Base-by-base conservation (phyloP, 2,329 filamentous ascomycete species). In the Alternaria sp. region DNA sequence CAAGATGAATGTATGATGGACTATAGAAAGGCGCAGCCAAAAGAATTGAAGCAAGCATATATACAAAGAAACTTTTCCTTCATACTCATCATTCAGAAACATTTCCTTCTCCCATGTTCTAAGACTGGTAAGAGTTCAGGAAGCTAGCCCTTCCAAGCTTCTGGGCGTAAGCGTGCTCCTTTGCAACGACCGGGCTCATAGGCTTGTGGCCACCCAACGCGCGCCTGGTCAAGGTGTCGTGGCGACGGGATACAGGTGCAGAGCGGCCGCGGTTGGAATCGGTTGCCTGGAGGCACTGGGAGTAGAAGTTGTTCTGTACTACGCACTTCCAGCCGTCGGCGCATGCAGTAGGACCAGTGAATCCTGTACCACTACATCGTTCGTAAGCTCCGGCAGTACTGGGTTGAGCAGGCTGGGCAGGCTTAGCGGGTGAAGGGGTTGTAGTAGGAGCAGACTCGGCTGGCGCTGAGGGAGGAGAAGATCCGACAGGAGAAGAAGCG, bases 331-430 rank as follows among this genome's bases (percentile, higher is more conserved):
- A 69, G n/a, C 80, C 80, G 17, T 65, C 31, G 1, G 73, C 70
- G 45, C 81, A 83, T n/a, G 66, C 50, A 0, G 74, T 78, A 0
- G 77, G 48, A 8, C 81, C 81, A 4, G 65, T 77, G 56, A 68
- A 81, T 41, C 72, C 75, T 5, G 60, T 65, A 23, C 81, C 81
- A 58, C 80, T 81, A 63, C 81, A 82, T 60, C 80, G 80, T 2
- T 74, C 75, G 66, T 79, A 82, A 10, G 60, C 50, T 10, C 56
- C 48, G 11, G 36, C 55, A 4, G 52, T 45, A n/a, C 46, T 42
- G 13, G 57, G 34, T 14, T 39, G 11, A 3, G 60, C 29, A 5
- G 49, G 50, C 44, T 48, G 7, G 1, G 44, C 44, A 5, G 44
- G 44, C 44, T 40, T 13, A 13, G 60, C 26, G 13, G 49, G 50